phyloP scores from a whole-genome alignment of 768 basidiomycete species.

The Terana coerulea region DNA sequence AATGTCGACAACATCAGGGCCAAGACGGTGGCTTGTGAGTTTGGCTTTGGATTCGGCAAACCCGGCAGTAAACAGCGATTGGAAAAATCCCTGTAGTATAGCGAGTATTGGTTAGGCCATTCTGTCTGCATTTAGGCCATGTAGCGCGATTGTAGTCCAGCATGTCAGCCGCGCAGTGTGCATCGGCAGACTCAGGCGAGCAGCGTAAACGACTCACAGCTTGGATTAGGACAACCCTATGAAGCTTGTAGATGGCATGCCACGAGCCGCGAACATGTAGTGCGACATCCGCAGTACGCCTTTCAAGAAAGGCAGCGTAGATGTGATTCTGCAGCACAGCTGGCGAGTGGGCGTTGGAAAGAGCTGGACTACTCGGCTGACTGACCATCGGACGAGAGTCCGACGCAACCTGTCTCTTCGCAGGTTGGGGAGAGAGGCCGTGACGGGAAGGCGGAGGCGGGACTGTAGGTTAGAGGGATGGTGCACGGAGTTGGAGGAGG shows the following conservation, averaged over 20 bases:
- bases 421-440: slow-evolving; percentile 19
- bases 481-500: slow-evolving; percentile 6
- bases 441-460: slow-evolving; percentile 13
- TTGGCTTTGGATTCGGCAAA: slow-evolving; percentile 56
- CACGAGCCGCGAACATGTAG: slow-evolving; percentile 64
- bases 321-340: slow-evolving; percentile 69
- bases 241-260: slow-evolving; percentile 74
- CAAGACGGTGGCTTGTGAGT: slow-evolving; percentile 17
- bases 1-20: slow-evolving; percentile 59
- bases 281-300: slow-evolving; percentile 74
- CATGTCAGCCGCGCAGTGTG: background rate
- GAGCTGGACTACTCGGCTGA: slow-evolving; percentile 2
- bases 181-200: background rate
- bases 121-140: too few species aligned
- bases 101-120: background rate
- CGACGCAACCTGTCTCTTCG: slow-evolving; percentile 7
- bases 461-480: slow-evolving; percentile 4
- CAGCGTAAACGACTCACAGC: slow-evolving; percentile 49
- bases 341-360: slow-evolving; percentile 36
- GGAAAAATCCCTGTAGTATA: slow-evolving; percentile 71
- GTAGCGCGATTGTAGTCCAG: too few species aligned
- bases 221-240: slow-evolving; percentile 86
- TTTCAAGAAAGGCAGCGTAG: slow-evolving; percentile 68
- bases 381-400: slow-evolving; percentile 5
- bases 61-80: slow-evolving; percentile 79